Evolutionary conservation across 1,284 basidiomycete genomes (phyloP).

Genomic region (Trametes versicolor): DNA sequence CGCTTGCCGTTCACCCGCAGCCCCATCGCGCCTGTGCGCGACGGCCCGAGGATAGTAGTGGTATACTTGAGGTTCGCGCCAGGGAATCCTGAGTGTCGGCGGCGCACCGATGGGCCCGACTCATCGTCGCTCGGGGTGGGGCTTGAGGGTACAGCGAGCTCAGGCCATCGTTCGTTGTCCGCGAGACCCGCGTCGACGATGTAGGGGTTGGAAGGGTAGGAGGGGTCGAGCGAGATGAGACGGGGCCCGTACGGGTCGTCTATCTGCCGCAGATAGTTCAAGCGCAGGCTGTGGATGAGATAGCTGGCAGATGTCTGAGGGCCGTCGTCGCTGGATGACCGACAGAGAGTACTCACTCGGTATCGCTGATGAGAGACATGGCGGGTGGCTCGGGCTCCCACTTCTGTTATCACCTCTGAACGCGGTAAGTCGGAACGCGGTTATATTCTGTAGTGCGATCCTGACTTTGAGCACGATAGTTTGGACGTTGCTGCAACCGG

Average conservation of each 20-base stretch:
- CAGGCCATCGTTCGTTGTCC: slow-evolving; percentile 85
- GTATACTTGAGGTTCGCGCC: slow-evolving; percentile 81
- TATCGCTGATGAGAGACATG: slow-evolving; percentile 76
- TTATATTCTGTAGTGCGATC: no score
- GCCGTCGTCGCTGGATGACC: not conserved
- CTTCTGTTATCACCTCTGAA: not conserved
- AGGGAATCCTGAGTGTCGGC: slow-evolving; percentile 59
- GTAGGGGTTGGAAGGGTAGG: slow-evolving; percentile 83
- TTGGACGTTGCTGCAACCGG: no score
- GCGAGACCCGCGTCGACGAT: slow-evolving; percentile 81
- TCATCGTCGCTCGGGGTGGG: slow-evolving; percentile 79
- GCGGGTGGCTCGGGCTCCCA: not conserved
- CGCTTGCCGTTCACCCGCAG: slow-evolving; percentile 47
- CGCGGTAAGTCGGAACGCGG: no score
- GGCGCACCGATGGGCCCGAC: slow-evolving; percentile 47
- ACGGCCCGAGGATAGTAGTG: slow-evolving; percentile 78
- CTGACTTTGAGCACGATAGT: no score
- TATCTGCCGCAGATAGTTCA: slow-evolving; percentile 88
- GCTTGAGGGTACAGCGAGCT: slow-evolving; percentile 74
- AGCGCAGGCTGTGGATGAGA: slow-evolving; percentile 84
- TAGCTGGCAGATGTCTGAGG: slow-evolving; percentile 61
- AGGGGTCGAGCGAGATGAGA: slow-evolving; percentile 80
- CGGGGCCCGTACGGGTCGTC: slow-evolving; percentile 86
- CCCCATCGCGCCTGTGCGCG: slow-evolving; percentile 45
- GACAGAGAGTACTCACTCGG: slow-evolving; percentile 51